Conservation (phyloP, 1,139 yeast species). For the Debaryomyces sp. region DNA sequence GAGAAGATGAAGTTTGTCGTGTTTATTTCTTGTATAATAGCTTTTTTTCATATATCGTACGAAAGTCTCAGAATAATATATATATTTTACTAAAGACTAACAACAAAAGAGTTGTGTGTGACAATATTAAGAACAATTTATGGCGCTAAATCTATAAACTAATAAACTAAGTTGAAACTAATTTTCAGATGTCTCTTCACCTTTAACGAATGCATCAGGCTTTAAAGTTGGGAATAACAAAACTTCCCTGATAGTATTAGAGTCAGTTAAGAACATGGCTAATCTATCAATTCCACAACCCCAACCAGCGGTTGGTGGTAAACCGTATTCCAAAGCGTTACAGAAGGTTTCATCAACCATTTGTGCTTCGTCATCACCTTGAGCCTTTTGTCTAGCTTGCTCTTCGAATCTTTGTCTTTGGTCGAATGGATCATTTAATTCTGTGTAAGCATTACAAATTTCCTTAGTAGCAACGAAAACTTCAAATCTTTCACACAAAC, state of each 20-base stretch:
- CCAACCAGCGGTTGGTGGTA: slow-evolving; percentile 99
- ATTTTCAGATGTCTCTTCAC: slow-evolving; percentile 33
- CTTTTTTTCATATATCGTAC: neutral
- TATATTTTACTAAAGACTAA: neutral
- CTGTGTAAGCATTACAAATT: slow-evolving; percentile 97
- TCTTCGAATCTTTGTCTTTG: slow-evolving; percentile 97
- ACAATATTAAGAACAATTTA: neutral
- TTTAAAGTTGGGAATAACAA: slow-evolving; percentile 97
- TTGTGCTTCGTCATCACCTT: slow-evolving; percentile 99
- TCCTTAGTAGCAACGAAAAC: slow-evolving; percentile 98
- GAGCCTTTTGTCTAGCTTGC: slow-evolving; percentile 97
- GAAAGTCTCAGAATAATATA: neutral
- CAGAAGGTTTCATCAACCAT: slow-evolving; percentile 95
- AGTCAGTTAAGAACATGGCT: slow-evolving; percentile 96
- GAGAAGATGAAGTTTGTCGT: slow-evolving; percentile 15
- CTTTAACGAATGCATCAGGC: slow-evolving; percentile 68
- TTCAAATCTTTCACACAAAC: slow-evolving; percentile 97
- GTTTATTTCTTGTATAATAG: slow-evolving; percentile 4
- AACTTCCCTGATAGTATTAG: slow-evolving; percentile 97
- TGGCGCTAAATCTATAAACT: neutral
- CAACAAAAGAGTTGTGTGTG: neutral
- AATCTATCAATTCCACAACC: slow-evolving; percentile 99
- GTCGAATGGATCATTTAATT: slow-evolving; percentile 98
- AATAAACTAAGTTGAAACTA: slow-evolving; percentile 11
- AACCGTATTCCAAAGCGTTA: slow-evolving; percentile 96